Evolutionary conservation across 2,329 filamentous ascomycete genomes (phyloP), one percentile per base, ranked within the genome.

Genomic region (Calonectria henricotiae): DNA sequence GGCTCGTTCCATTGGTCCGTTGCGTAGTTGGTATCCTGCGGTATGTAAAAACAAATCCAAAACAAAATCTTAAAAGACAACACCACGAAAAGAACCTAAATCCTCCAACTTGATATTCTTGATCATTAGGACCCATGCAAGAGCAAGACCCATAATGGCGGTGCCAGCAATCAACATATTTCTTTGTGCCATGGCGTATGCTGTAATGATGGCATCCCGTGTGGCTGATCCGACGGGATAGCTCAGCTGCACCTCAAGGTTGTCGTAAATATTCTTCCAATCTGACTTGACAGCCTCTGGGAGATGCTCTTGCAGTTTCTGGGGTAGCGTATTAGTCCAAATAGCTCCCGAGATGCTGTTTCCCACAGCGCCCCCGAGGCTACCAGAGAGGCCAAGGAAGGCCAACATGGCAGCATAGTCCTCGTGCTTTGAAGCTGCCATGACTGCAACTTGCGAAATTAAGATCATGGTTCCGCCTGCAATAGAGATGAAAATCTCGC

Each of bases 81-180:
- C 46, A 30, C 62, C 62, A 5, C 51, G 51, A 13, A 64, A 41
- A 13, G 30, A 39, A 17, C 32, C 46, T 1, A 64, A 23, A 32
- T 54, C 44, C 35, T 54, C 47, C 20, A 64, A 39, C 49, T 75
- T 75, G 1, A 75, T 41, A 30, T 75, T 75, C 20, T 72, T 72
- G 1, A 75, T 75, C 5, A 75, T 44, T 5, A 74, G 62, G 6
- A 75, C 73, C 73, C 73, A 75, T 7, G 70, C 25, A 12, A 75
- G 74, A 0, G 73, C 65, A 9, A 74, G 51, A 11, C 65, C 73
- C 73, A 75, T 75, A 0, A 75, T 72, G 0, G 71, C 71, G 1
- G 73, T 75, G 13, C 73, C 73, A n/a, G 74, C 72, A 12, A 70
- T 72, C 17, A 76, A 23, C 74, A 76, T 76, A 64, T 75, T 9